Base-by-base conservation (phyloP, 441 rosid genomes). In the Arabidopsis lyrata region DNA sequence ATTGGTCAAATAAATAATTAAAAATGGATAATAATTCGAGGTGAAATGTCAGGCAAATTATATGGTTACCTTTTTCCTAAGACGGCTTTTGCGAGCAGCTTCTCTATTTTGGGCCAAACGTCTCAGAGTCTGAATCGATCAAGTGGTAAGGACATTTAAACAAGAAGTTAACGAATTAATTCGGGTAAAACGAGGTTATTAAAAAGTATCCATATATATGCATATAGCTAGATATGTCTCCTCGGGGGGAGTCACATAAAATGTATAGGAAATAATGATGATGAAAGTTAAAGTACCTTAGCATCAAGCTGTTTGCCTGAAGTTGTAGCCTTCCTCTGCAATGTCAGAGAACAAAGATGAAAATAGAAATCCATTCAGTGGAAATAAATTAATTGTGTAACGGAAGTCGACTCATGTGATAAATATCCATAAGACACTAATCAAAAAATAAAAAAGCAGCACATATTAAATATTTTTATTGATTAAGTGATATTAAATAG, bases 281-380 rank as follows among this genome's bases (percentile, higher is more conserved):
- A 54, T 57, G 57, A 56, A 49, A 20, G 14, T 56, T 70, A 22
- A 60, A 63, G 52, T 64, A 91, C 99, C 99, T 95, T 95, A 36
- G 99, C 95, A 82, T 95, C 99, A 73, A 86, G 93, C 27, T 77
- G 96, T 76, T 84, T 92, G 52, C 88, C 98, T 59, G 97, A 90
- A 76, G 90, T 81, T 70, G 90, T 84, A 68, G 87, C 96, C 74
- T 87, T 92, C 83, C 93, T 91, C 99, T 92, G 93, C 84, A 77
- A 70, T 84, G 84, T 79, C 66, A 50, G 69, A 74, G 78, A 74
- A 56, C 63, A 39, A 57, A 70, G 56, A 72, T 70, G 41, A 52
- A 63, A 73, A 78, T 22, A 73, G 70, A 78, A 66, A 73, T 54
- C 11, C 4, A 22, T 56, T 58, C 56, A 76, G 62, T 39, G 38